A percentile compares a stretch with the other conserved stretches of the same genome.
These are phyloP conservation scores for Leccinum subfulvum DNA, from an alignment of 1,284 basidiomycete genomes.

Conservation along the genomic window DNA sequence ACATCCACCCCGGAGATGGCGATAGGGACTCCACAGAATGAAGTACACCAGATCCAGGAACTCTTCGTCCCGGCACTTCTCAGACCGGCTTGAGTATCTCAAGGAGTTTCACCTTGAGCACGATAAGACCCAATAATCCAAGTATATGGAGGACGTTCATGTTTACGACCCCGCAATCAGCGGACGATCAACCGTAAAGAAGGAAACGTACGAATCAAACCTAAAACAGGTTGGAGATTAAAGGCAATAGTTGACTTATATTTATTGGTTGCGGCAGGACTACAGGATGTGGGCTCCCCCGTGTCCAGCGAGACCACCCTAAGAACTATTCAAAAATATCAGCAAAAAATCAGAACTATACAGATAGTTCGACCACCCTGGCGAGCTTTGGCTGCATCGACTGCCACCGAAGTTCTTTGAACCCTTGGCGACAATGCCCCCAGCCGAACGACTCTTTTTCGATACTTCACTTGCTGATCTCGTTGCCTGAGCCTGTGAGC, in stretches of 20 bases:
- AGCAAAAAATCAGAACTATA: neutral
- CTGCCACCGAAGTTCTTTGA: slow-evolving; percentile 11
- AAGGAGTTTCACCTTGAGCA: slow-evolving; percentile 57
- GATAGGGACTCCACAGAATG: too few species aligned
- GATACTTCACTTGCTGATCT: slow-evolving; percentile 13
- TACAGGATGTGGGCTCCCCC: slow-evolving; percentile 15
- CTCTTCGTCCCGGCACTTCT: slow-evolving; percentile 24
- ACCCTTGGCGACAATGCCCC: slow-evolving; percentile 14
- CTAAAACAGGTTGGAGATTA: slow-evolving; percentile 34
- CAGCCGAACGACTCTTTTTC: slow-evolving; percentile 9
- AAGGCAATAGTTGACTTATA: slow-evolving; percentile 29
- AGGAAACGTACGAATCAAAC: slow-evolving; percentile 21
- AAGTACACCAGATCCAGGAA: too few species aligned
- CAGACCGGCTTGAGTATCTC: slow-evolving; percentile 47
- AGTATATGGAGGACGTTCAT: slow-evolving; percentile 58
- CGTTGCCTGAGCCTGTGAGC: slow-evolving; percentile 8
- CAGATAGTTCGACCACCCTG: slow-evolving; percentile 37
- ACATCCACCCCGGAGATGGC: too few species aligned
- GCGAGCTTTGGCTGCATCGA: slow-evolving; percentile 39
- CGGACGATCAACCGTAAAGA: neutral
- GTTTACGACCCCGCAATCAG: slow-evolving; percentile 35
- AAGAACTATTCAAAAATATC: slow-evolving; percentile 28
- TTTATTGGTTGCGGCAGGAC: slow-evolving; percentile 17
- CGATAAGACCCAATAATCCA: slow-evolving; percentile 54
- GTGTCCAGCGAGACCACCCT: slow-evolving; percentile 38